Evolutionary conservation across 495 filamentous ascomycete genomes (phyloP), one percentile per base, ranked within the genome.

Genomic region (Penicillium waksmanii): DNA sequence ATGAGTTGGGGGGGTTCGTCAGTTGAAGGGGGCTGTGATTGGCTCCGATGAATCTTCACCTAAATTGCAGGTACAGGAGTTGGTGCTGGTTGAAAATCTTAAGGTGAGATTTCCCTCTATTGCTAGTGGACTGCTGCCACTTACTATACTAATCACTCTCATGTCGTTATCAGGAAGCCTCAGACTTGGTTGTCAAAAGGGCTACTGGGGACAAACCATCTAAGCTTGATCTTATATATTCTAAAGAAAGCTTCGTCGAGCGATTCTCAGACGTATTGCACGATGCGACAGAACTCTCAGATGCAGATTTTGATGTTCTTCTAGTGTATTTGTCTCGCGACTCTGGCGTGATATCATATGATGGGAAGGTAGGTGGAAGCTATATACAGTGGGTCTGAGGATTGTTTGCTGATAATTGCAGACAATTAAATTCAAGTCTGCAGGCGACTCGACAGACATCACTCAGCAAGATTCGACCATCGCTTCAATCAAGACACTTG

Each of bases 401-500:
- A 57, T 71, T 56, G 62, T 60, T 63, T 27, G 56, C 72, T 52
- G 56, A 38, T 56, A n/a, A 44, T 9, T 34, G n/a, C 62, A 84
- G 71, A 93, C 84, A 0, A 84, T 97, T 66, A 93, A 90, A 70
- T 90, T 98, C 72, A 85, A 81, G 62, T 67, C 76, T 8, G 73
- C 72, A 31, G 72, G 79, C 25, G 71, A 81, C 18, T 71, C 77
- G 6, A 65, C 77, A 2, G 64, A 77, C 1, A 88, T 96, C 48
- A 89, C 89, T 3, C 70, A 83, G 25, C 84, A 94, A 62, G 96
- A 98, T 73, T 81, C 77, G 7, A 89, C 91, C 0, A 89, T 97
- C 56, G 91, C 92, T 2, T 87, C 85, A 33, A 82, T 96, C 34
- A 91, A 88, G 64, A 80, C 85, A 5, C 76, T 93, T 17, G 84